Evolutionary conservation across 148 eudicot genomes (phyloP), one percentile per base, ranked within the genome.

Genomic region (Dysphania ambrosioides): DNA sequence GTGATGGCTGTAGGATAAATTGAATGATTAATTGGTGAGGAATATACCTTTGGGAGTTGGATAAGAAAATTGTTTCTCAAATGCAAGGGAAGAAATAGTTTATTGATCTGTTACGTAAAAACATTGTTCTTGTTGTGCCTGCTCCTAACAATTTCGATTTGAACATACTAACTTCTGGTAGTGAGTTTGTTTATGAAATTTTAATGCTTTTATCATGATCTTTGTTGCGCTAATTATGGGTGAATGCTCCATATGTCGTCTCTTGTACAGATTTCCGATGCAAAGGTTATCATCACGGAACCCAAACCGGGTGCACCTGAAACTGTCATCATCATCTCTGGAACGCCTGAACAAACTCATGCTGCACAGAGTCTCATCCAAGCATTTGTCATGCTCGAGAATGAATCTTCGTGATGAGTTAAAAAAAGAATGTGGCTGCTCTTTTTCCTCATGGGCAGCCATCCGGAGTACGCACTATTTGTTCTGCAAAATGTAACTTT

Each of bases 301-400:
- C 86, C 94, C 2, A 86, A 88, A 81, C 89, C 89, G 47, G 96
- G 98, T 59, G 89, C 91, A 11, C 62, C 79, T 60, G 99, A 95
- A 88, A 92, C 99, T 57, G 72, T 83, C 38, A 87, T 95, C 49
- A 83, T 84, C 68, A 95, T 95, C 71, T 92, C 97, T 13, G 97
- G 99, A 63, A 90, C 93, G 32, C 99, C 99, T 38, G 97, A 95
- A 77, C 94, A 95, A 85, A 85, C 99, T 18, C 86, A 86, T 85
- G 99, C 97, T 27, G 97, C 99, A 30, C 99, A 95, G 71, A 83
- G 87, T 86, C 96, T 95, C 21, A 95, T 92, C 71, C 97, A 95
- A 83, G 97, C 97, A 32, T 95, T 95, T 78, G 96, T 95, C 38
- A 85, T 90, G 57, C 74, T 83, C 31, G 99, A 95, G 84, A 90